Percentiles rank a stretch among this genome's conserved stretches.
Evolutionary conservation across 2,329 filamentous ascomycete species (phyloP).

Genomic region (Penicillium sp.): DNA sequence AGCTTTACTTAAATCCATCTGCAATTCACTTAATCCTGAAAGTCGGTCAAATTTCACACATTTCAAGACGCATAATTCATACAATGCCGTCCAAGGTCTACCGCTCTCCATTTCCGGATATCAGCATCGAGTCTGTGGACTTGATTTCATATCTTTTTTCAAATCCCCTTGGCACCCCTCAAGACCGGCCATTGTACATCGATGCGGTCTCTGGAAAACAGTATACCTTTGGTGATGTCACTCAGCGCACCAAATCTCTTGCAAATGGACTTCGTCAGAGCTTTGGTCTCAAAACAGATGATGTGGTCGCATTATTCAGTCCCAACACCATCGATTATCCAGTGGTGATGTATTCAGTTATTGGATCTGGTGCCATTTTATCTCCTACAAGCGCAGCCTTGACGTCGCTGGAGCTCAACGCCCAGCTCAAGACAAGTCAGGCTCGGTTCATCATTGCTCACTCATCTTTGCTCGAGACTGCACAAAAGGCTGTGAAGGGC

Average conservation of each 20-base stretch:
- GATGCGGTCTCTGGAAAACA: conserved; percentile 14
- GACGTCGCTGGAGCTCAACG: conserved; percentile 17
- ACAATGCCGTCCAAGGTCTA: conserved; percentile 17
- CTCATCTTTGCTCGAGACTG: conserved; percentile 15
- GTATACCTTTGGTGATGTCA: conserved; percentile 16
- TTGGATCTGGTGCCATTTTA: conserved; percentile 15
- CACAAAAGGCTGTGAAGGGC: conserved; percentile 14
- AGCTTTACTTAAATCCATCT: not conserved
- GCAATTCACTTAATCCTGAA: not conserved
- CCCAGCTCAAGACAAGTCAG: conserved; percentile 20
- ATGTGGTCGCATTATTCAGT: conserved; percentile 20
- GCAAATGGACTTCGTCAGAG: conserved; percentile 17
- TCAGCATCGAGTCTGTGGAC: conserved; percentile 18
- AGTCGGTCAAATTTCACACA: not conserved
- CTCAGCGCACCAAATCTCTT: conserved; percentile 15
- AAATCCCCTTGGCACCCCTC: conserved; percentile 17
- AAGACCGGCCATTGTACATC: conserved; percentile 13
- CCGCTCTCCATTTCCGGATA: conserved; percentile 15
- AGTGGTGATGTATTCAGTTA: conserved; percentile 13
- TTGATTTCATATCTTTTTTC: conserved; percentile 21
- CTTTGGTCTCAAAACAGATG: conserved; percentile 11
- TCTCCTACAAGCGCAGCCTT: conserved; percentile 19
- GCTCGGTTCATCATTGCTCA: conserved; percentile 21
- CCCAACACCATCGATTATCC: conserved; percentile 22
- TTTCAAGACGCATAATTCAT: not conserved